Conservation (phyloP, 1,139 yeast genomes). For the Tardiomyces depauwii region DNA sequence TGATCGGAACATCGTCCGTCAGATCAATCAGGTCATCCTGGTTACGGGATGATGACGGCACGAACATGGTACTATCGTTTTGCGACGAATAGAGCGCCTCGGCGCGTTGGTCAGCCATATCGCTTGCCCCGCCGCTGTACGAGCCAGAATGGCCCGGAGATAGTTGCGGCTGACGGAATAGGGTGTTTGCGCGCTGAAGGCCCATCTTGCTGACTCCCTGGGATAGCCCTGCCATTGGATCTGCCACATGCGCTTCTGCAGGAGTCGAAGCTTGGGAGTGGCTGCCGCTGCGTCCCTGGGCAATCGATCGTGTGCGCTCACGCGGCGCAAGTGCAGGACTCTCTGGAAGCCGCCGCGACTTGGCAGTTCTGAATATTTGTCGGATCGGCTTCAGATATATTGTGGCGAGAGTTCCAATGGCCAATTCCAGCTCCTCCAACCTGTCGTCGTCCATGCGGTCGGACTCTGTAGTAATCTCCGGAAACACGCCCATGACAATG, state of each 20-base stretch:
- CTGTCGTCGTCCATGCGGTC: conserved; percentile 61
- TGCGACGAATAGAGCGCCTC: background rate
- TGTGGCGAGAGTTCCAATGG: conserved; percentile 73
- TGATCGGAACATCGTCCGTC: background rate
- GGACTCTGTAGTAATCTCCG: conserved; percentile 54
- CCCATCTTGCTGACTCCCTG: background rate
- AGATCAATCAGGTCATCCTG: background rate
- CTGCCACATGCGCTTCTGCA: background rate
- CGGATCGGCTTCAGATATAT: conserved; percentile 75
- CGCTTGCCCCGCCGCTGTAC: background rate
- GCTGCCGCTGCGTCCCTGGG: background rate
- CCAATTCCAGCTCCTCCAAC: conserved; percentile 71
- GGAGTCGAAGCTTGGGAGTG: background rate
- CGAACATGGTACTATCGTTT: background rate
- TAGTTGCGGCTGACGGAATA: background rate
- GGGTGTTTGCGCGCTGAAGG: background rate
- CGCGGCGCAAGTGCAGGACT: conserved; percentile 53
- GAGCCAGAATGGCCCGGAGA: background rate
- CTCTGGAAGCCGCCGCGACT: conserved; percentile 38
- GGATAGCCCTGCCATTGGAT: background rate
- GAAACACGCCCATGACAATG: conserved; percentile 49
- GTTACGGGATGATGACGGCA: background rate
- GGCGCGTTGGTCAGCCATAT: background rate
- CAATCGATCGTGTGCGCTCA: background rate
- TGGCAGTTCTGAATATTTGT: conserved; percentile 64